Base-by-base conservation (phyloP, 345 rosid species). In the Abelmoschus esculentus region DNA sequence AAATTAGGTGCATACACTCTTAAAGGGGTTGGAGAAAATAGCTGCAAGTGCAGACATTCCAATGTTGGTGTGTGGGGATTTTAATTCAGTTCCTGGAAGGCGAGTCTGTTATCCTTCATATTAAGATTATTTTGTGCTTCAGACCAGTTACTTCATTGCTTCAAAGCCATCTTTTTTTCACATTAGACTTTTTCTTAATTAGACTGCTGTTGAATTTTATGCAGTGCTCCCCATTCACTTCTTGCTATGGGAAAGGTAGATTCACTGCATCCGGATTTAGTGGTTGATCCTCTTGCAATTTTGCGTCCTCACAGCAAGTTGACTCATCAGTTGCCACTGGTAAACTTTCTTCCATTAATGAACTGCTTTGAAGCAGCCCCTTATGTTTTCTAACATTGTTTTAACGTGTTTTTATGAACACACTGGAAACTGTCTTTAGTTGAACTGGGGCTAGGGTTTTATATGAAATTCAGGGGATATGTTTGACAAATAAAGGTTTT, bases 1-100 rank as follows among this genome's bases (percentile, higher is more conserved):
- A 70, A 74, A 38, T 70, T 78, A 93, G 98, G 97, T 95, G 61
- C 99, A 90, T 69, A 91, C 99, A 6, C 93, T 95, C 44, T 79
- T 95, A 79, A 95, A 95, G 79, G 99, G 99, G 52, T 81, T 95
- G 81, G 99, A 95, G 77, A 95, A 95, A 79, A 91, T 91, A 59
- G 99, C 98, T 71, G 96, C 90, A 34, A 90, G 98, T 70, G 97
- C 98, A 34, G 96, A 95, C 80, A 95, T 95, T 80, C 99, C 99
- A 34, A 95, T 95, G 97, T 73, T 95, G 82, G 96, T 95, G 18
- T 95, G 99, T 84, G 99, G 99, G 22, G 99, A 95, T 81, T 95
- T 95, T 79, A 86, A 87, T 81, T 85, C 99, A 4, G 71, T 80
- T 69, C 99, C 99, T 34, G 96, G 93, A 73, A 95, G 99, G 99